phyloP scores from a whole-genome alignment of 129 eudicot species.

The Flaveria brownii region DNA sequence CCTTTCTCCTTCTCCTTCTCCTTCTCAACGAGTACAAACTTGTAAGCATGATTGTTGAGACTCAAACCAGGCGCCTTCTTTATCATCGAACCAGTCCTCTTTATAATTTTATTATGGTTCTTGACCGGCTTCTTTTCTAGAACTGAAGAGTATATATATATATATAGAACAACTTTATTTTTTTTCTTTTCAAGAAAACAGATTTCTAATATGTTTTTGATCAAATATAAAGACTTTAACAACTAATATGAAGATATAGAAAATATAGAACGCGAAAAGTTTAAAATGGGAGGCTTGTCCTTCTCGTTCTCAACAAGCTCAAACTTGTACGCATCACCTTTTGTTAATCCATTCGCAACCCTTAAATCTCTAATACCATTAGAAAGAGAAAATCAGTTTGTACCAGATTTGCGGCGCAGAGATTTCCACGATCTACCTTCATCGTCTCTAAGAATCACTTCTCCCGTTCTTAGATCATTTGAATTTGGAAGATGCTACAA shows the following conservation, averaged over 20 bases:
- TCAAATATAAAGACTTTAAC: not conserved
- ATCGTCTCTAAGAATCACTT: not conserved
- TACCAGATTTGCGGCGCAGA: not conserved
- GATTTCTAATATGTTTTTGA: not conserved
- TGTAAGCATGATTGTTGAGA: not conserved
- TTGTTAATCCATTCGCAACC: conserved; percentile 21
- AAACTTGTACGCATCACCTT: conserved; percentile 29
- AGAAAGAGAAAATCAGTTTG: not conserved
- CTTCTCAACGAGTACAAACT: conserved; percentile 24
- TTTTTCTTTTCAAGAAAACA: not conserved
- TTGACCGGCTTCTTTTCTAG: conserved; percentile 2
- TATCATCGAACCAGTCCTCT: not conserved
- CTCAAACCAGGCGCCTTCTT: not conserved
- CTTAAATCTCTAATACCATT: conserved; percentile 4
- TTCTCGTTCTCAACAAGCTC: conserved; percentile 28
- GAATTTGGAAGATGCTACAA: conserved; percentile 25
- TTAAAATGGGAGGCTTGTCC: conserved; percentile 26
- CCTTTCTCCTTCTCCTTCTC: not conserved
- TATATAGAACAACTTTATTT: not conserved
- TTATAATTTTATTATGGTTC: conserved; percentile 3
- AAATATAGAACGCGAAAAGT: not conserved
- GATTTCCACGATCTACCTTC: not conserved
- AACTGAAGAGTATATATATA: not conserved
- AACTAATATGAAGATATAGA: not conserved
- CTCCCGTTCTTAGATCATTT: not conserved